phyloP scores from a whole-genome alignment of 106 monocot genomes.

The Dendrobium officinale region DNA sequence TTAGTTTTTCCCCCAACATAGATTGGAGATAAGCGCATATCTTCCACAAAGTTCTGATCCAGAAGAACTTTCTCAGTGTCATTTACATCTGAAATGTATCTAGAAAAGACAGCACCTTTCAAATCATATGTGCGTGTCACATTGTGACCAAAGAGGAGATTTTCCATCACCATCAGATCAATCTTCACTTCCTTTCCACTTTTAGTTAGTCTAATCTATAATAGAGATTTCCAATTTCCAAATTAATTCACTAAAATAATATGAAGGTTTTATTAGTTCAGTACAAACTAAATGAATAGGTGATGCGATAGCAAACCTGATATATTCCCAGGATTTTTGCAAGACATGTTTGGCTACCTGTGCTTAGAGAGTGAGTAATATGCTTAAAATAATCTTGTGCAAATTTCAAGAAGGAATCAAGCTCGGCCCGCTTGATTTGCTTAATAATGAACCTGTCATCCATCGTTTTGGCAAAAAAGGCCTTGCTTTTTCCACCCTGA shows the following conservation, averaged over 20 bases:
- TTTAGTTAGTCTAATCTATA: conserved; percentile 58
- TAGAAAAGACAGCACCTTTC: conserved; percentile 64
- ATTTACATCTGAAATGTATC: conserved; percentile 42
- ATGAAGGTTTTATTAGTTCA: too few relatives aligned
- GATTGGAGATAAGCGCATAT: conserved; percentile 63
- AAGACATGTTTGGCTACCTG: conserved; percentile 33
- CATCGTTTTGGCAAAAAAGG: conserved; percentile 36
- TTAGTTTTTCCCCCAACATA: conserved; percentile 68
- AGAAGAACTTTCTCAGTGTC: conserved; percentile 49
- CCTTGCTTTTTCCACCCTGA: conserved; percentile 42
- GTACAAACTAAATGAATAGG: neutral
- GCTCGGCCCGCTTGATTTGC: conserved; percentile 33
- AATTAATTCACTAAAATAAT: neutral
- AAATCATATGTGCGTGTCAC: conserved; percentile 67
- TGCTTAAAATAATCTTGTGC: conserved; percentile 28
- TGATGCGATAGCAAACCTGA: conserved; percentile 21
- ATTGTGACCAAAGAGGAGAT: conserved; percentile 66
- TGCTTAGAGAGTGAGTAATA: conserved; percentile 19
- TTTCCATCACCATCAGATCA: conserved; percentile 92
- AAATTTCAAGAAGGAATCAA: conserved; percentile 40
- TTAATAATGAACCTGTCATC: conserved; percentile 42
- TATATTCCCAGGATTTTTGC: conserved; percentile 53
- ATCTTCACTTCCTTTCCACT: conserved; percentile 64
- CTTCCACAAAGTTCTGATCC: conserved; percentile 78
- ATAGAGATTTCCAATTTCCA: neutral